These are phyloP conservation scores for Kalmanozyma brasiliensis DNA, from an alignment of 1,284 basidiomycete genomes.

Conservation along the genomic window DNA sequence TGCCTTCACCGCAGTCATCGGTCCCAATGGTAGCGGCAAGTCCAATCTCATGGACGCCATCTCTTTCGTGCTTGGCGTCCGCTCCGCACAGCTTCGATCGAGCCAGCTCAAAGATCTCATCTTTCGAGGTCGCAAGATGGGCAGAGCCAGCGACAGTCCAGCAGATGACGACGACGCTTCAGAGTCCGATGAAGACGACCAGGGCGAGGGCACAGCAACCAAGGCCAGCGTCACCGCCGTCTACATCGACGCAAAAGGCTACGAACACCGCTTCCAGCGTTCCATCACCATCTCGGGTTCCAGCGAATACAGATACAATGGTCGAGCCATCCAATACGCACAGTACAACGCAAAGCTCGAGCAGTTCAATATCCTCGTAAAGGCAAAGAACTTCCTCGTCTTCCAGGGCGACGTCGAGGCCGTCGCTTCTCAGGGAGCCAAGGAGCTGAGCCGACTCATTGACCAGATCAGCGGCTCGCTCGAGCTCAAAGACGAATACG, in stretches of 20 bases:
- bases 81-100: slow-evolving; percentile 89
- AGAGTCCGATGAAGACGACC: slow-evolving; percentile 69
- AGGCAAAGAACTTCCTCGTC: slow-evolving; percentile 99
- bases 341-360: slow-evolving; percentile 62
- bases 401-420: slow-evolving; percentile 97
- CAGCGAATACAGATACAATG: slow-evolving; percentile 71
- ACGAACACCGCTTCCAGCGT: slow-evolving; percentile 85
- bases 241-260: slow-evolving; percentile 79
- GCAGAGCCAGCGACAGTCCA: slow-evolving; percentile 61
- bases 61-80: slow-evolving; percentile 96
- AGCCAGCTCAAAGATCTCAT: slow-evolving; percentile 94
- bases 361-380: slow-evolving; percentile 86
- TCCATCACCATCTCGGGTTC: slow-evolving; percentile 86
- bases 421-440: slow-evolving; percentile 92
- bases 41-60: slow-evolving; percentile 99
- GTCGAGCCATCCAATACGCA: slow-evolving; percentile 48
- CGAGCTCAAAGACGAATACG: slow-evolving; percentile 88
- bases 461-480: slow-evolving; percentile 84
- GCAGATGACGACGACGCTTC: slow-evolving; percentile 66
- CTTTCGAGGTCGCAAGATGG: slow-evolving; percentile 84
- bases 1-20: slow-evolving; percentile 91
- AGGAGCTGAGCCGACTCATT: slow-evolving; percentile 87
- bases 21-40: slow-evolving; percentile 98
- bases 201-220: slow-evolving; percentile 83
- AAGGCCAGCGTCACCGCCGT: slow-evolving; percentile 96